Conservation (phyloP, 2,329 filamentous ascomycete genomes). For the Aspergillus vadensis region DNA sequence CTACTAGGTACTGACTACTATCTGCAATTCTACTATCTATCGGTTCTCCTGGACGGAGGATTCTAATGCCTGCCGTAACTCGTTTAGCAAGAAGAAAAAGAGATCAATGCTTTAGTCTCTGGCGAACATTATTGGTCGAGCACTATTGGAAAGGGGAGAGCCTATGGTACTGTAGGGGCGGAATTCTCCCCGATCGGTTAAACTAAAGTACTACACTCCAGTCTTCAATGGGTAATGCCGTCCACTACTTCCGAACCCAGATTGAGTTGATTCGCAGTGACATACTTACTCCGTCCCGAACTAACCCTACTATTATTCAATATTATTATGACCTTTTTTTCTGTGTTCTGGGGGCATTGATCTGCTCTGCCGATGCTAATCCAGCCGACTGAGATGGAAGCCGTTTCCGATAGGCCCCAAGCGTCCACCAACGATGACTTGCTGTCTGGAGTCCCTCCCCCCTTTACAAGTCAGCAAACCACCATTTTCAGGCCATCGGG, state of each 20-base stretch:
- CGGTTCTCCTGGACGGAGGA: not conserved
- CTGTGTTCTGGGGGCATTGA: not conserved
- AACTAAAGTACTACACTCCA: not conserved
- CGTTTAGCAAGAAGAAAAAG: not conserved
- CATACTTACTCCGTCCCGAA: not conserved
- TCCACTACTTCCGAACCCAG: not conserved
- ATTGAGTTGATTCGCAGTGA: not conserved
- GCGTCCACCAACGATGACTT: not conserved
- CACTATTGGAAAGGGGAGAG: conserved; percentile 6
- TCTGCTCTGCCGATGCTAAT: not conserved
- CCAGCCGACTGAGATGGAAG: not conserved
- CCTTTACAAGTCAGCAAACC: not conserved
- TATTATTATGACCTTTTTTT: too few species aligned
- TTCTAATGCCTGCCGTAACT: not conserved
- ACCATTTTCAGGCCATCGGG: not conserved
- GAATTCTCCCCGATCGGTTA: not conserved
- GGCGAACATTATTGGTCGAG: not conserved
- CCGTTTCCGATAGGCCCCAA: not conserved
- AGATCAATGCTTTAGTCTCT: not conserved
- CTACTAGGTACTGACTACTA: not conserved
- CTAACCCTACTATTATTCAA: not conserved
- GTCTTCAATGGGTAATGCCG: not conserved
- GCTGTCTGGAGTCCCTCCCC: not conserved
- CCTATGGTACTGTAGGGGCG: conserved; percentile 4
- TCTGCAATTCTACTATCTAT: not conserved